A percentile compares a stretch with the other conserved stretches of the same genome.
Evolutionary conservation across 2,329 filamentous ascomycete species (phyloP).

Genomic region (Colletotrichum ledebouriae): DNA sequence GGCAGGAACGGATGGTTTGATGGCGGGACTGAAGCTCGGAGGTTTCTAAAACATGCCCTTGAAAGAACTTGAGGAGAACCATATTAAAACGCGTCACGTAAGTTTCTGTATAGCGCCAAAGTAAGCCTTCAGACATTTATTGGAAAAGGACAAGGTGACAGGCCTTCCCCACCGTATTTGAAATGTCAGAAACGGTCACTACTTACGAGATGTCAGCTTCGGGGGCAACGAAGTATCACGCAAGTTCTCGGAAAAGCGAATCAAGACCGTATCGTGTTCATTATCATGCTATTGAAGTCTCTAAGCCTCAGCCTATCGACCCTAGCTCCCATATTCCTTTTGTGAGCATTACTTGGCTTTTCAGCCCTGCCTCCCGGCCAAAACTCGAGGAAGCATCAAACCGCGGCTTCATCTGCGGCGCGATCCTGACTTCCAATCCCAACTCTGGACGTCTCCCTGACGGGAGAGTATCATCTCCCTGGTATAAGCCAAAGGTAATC

Average conservation of each 20-base stretch:
- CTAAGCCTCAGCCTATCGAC: slow-evolving; percentile 28
- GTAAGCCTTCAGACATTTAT: no score
- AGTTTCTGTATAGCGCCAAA: no score
- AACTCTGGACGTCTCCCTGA: slow-evolving; percentile 14
- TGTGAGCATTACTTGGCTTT: slow-evolving; percentile 7
- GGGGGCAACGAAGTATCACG: neutral
- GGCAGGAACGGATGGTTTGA: no score
- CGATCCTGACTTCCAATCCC: slow-evolving; percentile 19
- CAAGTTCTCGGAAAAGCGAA: neutral
- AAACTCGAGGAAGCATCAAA: neutral
- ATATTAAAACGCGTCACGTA: no score
- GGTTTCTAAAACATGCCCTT: no score
- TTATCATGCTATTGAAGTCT: slow-evolving; percentile 37
- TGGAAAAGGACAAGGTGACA: no score
- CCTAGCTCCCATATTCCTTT: slow-evolving; percentile 14
- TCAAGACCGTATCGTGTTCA: slow-evolving; percentile 29
- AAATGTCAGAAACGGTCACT: no score
- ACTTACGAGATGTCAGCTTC: no score
- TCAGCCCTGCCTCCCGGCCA: slow-evolving; percentile 18
- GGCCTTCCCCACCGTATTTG: no score
- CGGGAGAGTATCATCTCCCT: slow-evolving; percentile 13
- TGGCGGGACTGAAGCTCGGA: no score
- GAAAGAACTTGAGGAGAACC: no score
- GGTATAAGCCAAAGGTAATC: slow-evolving; percentile 34
- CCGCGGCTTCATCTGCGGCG: neutral